Evolutionary conservation across 2,329 filamentous ascomycete species (phyloP), one percentile per base, ranked within the genome.

Genomic region (Fusarium paranaense): DNA sequence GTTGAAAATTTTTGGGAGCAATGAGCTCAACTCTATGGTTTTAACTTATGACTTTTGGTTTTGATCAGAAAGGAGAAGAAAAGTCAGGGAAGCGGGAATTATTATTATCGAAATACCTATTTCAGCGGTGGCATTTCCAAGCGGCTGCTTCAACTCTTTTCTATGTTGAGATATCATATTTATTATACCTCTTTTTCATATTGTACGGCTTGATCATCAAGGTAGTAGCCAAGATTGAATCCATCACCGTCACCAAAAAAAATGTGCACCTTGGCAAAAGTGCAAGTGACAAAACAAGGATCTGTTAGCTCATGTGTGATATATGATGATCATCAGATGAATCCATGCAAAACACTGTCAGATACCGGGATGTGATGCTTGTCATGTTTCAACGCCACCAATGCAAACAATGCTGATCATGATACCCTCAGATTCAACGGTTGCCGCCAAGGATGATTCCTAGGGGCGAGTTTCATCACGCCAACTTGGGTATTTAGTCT

Each of bases 1-100:
- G 76, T 78, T 78, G 70, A 35, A 50, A 57, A 59, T 25, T 47
- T 25, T 47, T 35, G 67, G 64, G 68, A 72, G 50, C 64, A 40
- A 69, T n/a, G 30, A 45, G 40, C n/a, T 47, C 13, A 27, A 56
- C n/a, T 57, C 37, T 59, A 33, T 59, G 62, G 32, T 18, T 27
- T 47, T 47, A 25, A 25, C 14, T 22, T 50, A 33, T 2, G 56
- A 37, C 32, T 58, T 32, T 32, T 32, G 30, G 30, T 32, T 32
- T 32, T 32, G 30, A 32, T 32, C 30, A 32, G 9, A 32, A 32
- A n/a, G 18, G 4, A 25, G 40, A 38, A 8, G 6, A 27, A 35
- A 35, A 35, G 33, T 35, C 40, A 30, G 5, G 69, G 47, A 16
- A 62, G 25, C 45, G 66, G 45, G 30, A 40, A 30, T 50, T 62